Conservation (phyloP, 495 filamentous ascomycete genomes). For the Pyrenopolyporus hunteri region DNA sequence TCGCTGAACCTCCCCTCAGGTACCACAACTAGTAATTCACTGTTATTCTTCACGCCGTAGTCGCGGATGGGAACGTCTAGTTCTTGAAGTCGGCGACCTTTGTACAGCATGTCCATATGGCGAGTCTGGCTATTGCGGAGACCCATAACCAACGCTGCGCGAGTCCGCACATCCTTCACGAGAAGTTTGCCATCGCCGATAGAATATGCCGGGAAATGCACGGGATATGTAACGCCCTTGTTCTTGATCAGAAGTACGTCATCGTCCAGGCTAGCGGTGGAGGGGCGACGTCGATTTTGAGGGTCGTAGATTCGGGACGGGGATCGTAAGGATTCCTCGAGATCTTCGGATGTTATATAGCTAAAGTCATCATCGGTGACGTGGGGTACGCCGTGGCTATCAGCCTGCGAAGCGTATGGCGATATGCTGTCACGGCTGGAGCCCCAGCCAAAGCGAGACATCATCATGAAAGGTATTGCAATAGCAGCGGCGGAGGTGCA, state of each 20-base stretch:
- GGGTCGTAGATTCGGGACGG: slow-evolving; percentile 41
- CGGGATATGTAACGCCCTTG: slow-evolving; percentile 70
- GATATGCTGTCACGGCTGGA: slow-evolving; percentile 58
- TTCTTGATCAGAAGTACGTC: slow-evolving; percentile 80
- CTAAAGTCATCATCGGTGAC: slow-evolving; percentile 80
- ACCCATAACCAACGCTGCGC: slow-evolving; percentile 67
- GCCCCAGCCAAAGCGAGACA: slow-evolving; percentile 67
- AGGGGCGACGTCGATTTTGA: slow-evolving; percentile 40
- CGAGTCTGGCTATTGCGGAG: slow-evolving; percentile 59
- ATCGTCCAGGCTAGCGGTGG: slow-evolving; percentile 59
- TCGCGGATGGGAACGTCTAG: slow-evolving; percentile 66
- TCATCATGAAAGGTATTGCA: slow-evolving; percentile 63
- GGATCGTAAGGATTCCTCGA: slow-evolving; percentile 53
- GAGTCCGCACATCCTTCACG: slow-evolving; percentile 68
- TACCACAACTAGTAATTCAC: slow-evolving; percentile 68
- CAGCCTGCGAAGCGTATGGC: slow-evolving; percentile 60
- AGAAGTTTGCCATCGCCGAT: slow-evolving; percentile 79
- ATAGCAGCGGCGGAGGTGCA: slow-evolving; percentile 55
- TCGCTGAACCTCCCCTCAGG: slow-evolving; percentile 53
- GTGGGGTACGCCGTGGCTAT: slow-evolving; percentile 55
- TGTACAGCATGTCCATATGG: slow-evolving; percentile 78
- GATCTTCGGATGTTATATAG: slow-evolving; percentile 78
- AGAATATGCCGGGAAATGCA: slow-evolving; percentile 80
- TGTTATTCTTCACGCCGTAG: slow-evolving; percentile 80
- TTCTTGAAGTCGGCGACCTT: slow-evolving; percentile 77